Base-by-base conservation (phyloP, 352 stramenopile genomes). In the Phytophthora colocasiae region DNA sequence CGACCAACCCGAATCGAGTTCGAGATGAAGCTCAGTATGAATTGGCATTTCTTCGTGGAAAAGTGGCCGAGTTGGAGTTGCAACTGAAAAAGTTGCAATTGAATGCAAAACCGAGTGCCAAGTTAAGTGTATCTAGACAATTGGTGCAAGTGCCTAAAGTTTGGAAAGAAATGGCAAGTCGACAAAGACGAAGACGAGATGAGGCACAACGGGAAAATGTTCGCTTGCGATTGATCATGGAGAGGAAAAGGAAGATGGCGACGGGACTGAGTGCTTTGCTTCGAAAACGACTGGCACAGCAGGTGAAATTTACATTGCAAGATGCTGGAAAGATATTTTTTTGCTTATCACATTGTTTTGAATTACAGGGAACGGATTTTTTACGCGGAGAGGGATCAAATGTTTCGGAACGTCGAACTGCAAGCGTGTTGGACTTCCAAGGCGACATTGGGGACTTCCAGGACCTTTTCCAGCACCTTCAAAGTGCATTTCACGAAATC, bases 31-130 rank as follows among this genome's bases (percentile, higher is more conserved):
- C 53, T 15, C 89, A 91, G 53, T 85, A 91, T 40, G 85, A 93
- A 19, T 68, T 85, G 19, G 63, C 60, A 7, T 93, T 91, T 59
- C 51, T 93, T 15, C 86, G 86, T 36, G 67, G 88, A 40, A 89
- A 91, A 57, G 79, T 82, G 15, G 75, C 83, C 1, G 66, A 66
- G 19, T 49, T 91, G 49, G 72, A 88, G 43, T 61, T 66, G 12
- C 85, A 91, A 66, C 56, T 91, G 43, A 69, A 61, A 4, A 77
- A 63, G 14, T 46, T 90, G 27, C 58, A 71, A 29, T 29, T 70
- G 1, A 52, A 50, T 58, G 6, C 60, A 31, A 11, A n/a, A 27
- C 24, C 8, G 3, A 66, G 0, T 19, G 9, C 19, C 10, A 11
- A 29, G 2, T n/a, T 58, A 6, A 55, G 10, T 15, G 27, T 61